These are phyloP conservation scores for Beauveria medogensis DNA, from an alignment of 2,329 filamentous ascomycete genomes.

Conservation along the genomic window DNA sequence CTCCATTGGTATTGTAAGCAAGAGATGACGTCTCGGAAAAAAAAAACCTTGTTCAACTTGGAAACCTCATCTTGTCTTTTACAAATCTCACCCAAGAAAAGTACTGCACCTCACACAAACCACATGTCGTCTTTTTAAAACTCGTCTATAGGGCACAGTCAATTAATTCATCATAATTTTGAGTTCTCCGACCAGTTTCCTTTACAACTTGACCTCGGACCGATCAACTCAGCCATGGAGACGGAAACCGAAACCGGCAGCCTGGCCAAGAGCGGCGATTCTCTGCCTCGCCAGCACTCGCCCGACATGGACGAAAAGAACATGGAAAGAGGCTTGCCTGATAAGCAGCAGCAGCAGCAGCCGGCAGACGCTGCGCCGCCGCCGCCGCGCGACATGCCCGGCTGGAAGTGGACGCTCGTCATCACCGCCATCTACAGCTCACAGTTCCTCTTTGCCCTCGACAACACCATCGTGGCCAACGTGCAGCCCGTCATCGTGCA, in stretches of 20 bases:
- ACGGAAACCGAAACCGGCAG: neutral
- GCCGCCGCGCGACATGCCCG: neutral
- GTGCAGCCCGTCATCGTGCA: constrained; percentile 33
- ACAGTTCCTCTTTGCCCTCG: constrained; percentile 33
- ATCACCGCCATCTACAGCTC: constrained; percentile 12
- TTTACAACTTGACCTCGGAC: no score
- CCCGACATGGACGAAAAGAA: neutral
- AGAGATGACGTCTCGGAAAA: no score
- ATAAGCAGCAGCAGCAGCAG: neutral
- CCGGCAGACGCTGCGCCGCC: neutral
- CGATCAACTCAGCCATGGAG: neutral
- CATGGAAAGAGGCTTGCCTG: neutral
- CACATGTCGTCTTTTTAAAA: no score
- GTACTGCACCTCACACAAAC: no score
- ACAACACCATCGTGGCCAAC: constrained; percentile 42
- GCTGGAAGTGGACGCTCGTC: constrained; percentile 12
- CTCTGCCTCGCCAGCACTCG: neutral
- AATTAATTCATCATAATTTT: no score
- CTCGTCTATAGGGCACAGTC: no score
- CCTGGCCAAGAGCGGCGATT: neutral
- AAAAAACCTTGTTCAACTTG: no score
- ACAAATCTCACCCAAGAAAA: no score
- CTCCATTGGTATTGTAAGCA: no score
- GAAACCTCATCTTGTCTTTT: no score
- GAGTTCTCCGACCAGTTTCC: no score